These are phyloP conservation scores for Ustilago cynodontis DNA, from an alignment of 1,284 basidiomycete species.

Conservation along the genomic window DNA sequence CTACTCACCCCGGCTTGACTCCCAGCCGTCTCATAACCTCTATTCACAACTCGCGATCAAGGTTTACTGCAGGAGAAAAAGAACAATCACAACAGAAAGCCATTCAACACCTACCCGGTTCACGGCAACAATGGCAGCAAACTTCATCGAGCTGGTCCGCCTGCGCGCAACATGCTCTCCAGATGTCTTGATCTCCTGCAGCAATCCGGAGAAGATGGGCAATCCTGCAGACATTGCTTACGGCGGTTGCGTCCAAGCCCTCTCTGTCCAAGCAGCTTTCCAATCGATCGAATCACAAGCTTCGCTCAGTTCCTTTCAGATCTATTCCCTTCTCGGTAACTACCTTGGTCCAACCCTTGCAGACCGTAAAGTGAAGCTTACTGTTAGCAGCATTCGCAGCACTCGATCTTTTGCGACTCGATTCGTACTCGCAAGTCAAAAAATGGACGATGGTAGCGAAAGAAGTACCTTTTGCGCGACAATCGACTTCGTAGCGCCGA, in stretches of 20 bases:
- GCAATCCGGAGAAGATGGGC: slow-evolving; percentile 54
- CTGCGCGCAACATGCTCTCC: slow-evolving; percentile 40
- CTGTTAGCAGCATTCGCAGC: slow-evolving; percentile 46
- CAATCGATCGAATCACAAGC: slow-evolving; percentile 47
- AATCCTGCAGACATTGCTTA: slow-evolving; percentile 61
- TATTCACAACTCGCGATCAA: no score
- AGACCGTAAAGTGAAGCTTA: slow-evolving; percentile 46
- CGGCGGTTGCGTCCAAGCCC: slow-evolving; percentile 59
- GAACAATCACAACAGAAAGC: background rate
- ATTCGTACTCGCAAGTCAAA: slow-evolving; percentile 50
- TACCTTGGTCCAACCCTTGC: slow-evolving; percentile 58
- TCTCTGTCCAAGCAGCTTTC: slow-evolving; percentile 51
- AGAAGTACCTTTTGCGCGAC: slow-evolving; percentile 48
- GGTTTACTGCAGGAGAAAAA: no score
- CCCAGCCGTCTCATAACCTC: no score
- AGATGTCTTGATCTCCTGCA: slow-evolving; percentile 47
- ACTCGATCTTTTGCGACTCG: slow-evolving; percentile 62
- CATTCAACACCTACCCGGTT: no score
- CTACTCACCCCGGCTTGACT: no score
- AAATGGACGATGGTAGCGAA: slow-evolving; percentile 36
- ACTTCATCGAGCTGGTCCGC: slow-evolving; percentile 55
- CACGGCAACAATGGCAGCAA: slow-evolving; percentile 26
- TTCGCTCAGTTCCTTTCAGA: slow-evolving; percentile 34
- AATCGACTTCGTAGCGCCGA: slow-evolving; percentile 55
- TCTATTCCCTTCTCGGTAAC: slow-evolving; percentile 57